Conservation (phyloP, 192 early-diverging fungal species). For the Backusella sp. region DNA sequence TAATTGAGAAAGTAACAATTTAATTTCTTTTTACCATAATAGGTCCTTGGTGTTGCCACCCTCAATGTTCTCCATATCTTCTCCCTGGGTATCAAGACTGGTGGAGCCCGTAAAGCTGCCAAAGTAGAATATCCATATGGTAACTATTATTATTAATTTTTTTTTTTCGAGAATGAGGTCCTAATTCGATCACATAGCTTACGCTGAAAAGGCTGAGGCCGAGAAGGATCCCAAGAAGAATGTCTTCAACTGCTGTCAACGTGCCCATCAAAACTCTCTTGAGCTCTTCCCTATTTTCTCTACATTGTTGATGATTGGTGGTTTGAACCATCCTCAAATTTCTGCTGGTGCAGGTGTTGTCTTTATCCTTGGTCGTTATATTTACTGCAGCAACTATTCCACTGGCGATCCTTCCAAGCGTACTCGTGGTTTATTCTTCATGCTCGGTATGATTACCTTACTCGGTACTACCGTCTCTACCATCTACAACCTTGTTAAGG, state of each 20-base stretch:
- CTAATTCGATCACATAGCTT: constrained; percentile 36
- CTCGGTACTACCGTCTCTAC: constrained; percentile 43
- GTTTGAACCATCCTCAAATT: constrained; percentile 52
- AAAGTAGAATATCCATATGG: constrained; percentile 66
- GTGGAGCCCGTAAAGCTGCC: constrained; percentile 55
- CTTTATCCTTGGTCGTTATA: constrained; percentile 47
- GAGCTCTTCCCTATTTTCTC: constrained; percentile 60
- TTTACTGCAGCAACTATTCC: constrained; percentile 54
- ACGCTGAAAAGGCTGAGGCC: constrained; percentile 57
- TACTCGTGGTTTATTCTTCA: constrained; percentile 41
- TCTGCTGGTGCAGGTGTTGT: constrained; percentile 53
- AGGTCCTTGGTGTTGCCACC: constrained; percentile 13
- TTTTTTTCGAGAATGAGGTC: neutral
- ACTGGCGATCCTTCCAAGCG: constrained; percentile 66
- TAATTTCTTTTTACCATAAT: neutral
- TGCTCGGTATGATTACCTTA: constrained; percentile 52
- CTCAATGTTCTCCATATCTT: neutral
- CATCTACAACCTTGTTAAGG: constrained; percentile 36
- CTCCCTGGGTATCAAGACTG: constrained; percentile 35
- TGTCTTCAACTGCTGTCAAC: constrained; percentile 72
- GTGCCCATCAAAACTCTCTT: constrained; percentile 65
- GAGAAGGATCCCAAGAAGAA: constrained; percentile 62
- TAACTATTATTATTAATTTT: constrained; percentile 25
- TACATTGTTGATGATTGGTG: constrained; percentile 48
- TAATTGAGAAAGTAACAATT: constrained; percentile 18